Base-by-base conservation (phyloP, 1,139 yeast genomes). In the Geotrichum phurueaensis region DNA sequence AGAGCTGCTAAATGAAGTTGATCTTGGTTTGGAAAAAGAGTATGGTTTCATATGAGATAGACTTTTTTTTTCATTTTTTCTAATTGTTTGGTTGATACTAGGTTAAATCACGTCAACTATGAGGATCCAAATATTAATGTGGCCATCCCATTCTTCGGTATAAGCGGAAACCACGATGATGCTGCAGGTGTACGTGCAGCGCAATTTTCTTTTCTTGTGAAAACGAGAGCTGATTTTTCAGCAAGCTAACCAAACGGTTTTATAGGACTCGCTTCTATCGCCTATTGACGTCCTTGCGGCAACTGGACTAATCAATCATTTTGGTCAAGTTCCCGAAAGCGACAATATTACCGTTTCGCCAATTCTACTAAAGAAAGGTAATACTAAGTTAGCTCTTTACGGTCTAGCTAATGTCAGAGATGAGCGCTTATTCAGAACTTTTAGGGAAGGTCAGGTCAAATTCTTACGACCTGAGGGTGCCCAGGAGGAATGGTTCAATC, bases 161-260 rank as follows among this genome's bases (percentile, higher is more conserved):
- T 95, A 10, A 85, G 94, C 61, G 99, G 99, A 2, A 94, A 94
- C 69, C 99, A 94, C 72, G 99, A 94, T 73, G 99, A 94, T 74
- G 91, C 97, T 0, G 89, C 97, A 0, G 99, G 99, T 0, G 89
- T 66, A 54, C 51, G 69, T 65, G 20, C 18, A 7, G 22, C 22
- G 13, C 36, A 2, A 10, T 51, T 48, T 9, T 5, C 31, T 33
- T 53, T 6, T 9, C 18, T 3, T 33, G n/a, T n/a, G 25, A 12
- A 6, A 18, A 39, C 13, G 12, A 15, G 6, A 9, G 45, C 5
- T 13, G n/a, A 15, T 15, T 25, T n/a, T 23, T 15, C 18, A 22
- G 31, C 7, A 18, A 50, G 15, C 45, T 20, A 31, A 22, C 7
- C 10, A 13, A 23, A 7, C 4, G n/a, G 18, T 27, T 39, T 27